Evolutionary conservation across 1,139 yeast genomes (phyloP).

Genomic region (Debaryomyces sp.): DNA sequence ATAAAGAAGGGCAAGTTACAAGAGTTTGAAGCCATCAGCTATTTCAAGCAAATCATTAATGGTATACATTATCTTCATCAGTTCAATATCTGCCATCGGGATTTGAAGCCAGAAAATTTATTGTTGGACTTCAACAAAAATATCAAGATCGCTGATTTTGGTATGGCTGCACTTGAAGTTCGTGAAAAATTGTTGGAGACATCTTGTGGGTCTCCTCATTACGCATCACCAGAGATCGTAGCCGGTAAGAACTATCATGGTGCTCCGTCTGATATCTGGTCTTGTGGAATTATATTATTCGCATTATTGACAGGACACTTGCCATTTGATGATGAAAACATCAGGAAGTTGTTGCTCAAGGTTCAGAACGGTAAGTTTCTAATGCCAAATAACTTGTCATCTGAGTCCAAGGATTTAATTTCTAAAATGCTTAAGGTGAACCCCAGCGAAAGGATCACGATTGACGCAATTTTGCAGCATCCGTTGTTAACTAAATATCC

Average conservation of each 20-base stretch:
- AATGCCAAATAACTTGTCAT: slow-evolving; percentile 79
- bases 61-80: slow-evolving; percentile 95
- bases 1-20: slow-evolving; percentile 87
- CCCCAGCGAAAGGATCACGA: slow-evolving; percentile 77
- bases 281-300: slow-evolving; percentile 93
- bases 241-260: slow-evolving; percentile 95
- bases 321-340: slow-evolving; percentile 96
- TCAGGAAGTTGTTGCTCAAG: slow-evolving; percentile 78
- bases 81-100: slow-evolving; percentile 93
- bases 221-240: slow-evolving; percentile 97
- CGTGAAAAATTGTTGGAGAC: slow-evolving; percentile 85
- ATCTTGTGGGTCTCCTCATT: slow-evolving; percentile 97
- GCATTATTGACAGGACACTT: slow-evolving; percentile 93
- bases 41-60: slow-evolving; percentile 87
- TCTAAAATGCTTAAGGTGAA: slow-evolving; percentile 78
- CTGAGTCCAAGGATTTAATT: slow-evolving; percentile 86
- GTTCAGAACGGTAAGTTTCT: slow-evolving; percentile 88
- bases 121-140: slow-evolving; percentile 82
- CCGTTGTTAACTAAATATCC: slow-evolving; percentile 82
- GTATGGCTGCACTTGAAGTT: slow-evolving; percentile 99
- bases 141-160: slow-evolving; percentile 97
- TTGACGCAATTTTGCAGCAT: slow-evolving; percentile 72
- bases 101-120: slow-evolving; percentile 92
- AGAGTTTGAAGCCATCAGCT: slow-evolving; percentile 86
- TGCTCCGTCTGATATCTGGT: slow-evolving; percentile 97